These are phyloP conservation scores for Choanephora cucurbitarum DNA, from an alignment of 371 early-diverging fungal species.

Conservation along the genomic window DNA sequence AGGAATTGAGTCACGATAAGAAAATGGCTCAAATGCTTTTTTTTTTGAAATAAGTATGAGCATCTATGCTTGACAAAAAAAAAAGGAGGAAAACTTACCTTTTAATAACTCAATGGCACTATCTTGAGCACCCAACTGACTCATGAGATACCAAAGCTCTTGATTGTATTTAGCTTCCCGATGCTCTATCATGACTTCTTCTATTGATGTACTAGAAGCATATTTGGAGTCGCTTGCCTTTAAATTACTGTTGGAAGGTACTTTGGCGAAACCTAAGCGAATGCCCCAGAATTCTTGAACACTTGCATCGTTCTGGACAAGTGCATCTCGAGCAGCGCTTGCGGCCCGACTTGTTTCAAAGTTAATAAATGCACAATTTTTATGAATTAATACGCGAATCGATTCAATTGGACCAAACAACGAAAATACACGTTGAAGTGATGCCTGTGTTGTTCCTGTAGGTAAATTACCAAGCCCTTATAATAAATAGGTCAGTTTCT, in stretches of 20 bases:
- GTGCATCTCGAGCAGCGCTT: slow-evolving; percentile 78
- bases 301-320: slow-evolving; percentile 82
- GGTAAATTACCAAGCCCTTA: slow-evolving; percentile 94
- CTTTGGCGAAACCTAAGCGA: slow-evolving; percentile 91
- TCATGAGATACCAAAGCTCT: slow-evolving; percentile 32
- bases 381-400: slow-evolving; percentile 94
- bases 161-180: background rate
- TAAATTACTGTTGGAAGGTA: slow-evolving; percentile 45
- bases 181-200: slow-evolving; percentile 4
- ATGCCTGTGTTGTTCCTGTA: slow-evolving; percentile 69
- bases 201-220: slow-evolving; percentile 9
- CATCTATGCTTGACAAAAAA: no score
- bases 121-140: slow-evolving; percentile 28
- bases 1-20: slow-evolving; percentile 71
- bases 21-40: slow-evolving; percentile 16
- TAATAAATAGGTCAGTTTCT: background rate
- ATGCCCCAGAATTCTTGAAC: slow-evolving; percentile 74
- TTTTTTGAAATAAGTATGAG: slow-evolving; percentile 1
- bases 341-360: slow-evolving; percentile 88
- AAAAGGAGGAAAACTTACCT: slow-evolving; percentile 15
- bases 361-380: slow-evolving; percentile 97
- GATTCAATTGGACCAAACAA: slow-evolving; percentile 89
- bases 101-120: slow-evolving; percentile 15
- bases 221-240: slow-evolving; percentile 2
- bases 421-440: slow-evolving; percentile 73